phyloP scores from a whole-genome alignment of 2,329 filamentous ascomycete genomes.

The Parafenestella ontariensis region DNA sequence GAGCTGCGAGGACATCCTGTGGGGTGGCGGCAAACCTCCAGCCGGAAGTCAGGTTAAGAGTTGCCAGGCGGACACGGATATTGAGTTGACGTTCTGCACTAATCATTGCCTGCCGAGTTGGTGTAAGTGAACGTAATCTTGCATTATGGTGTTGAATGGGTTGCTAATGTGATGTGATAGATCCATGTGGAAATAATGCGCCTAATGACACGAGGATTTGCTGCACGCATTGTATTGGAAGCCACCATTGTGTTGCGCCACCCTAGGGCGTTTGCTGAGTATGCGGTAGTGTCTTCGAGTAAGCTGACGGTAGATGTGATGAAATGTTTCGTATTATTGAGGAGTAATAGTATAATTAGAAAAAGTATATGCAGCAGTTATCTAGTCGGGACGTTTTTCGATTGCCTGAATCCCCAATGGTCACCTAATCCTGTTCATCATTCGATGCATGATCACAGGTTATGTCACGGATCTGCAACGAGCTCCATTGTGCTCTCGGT shows the following conservation, averaged over 20 bases:
- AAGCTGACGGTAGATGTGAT: not conserved
- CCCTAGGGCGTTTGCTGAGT: not conserved
- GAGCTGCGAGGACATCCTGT: slow-evolving; percentile 32
- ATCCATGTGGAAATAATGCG: slow-evolving; percentile 27
- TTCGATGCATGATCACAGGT: too few species aligned
- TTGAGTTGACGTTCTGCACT: slow-evolving; percentile 39
- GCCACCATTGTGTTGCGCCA: slow-evolving; percentile 35
- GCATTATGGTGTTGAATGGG: not conserved
- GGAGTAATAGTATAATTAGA: too few species aligned
- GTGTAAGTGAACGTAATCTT: slow-evolving; percentile 27
- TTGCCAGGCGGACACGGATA: slow-evolving; percentile 28
- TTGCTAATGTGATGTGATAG: slow-evolving; percentile 2
- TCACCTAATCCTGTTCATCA: too few species aligned
- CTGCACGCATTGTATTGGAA: slow-evolving; percentile 40
- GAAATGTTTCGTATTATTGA: not conserved
- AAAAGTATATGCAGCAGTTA: too few species aligned
- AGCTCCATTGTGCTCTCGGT: too few species aligned
- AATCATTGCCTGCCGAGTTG: slow-evolving; percentile 40
- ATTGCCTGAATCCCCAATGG: too few species aligned
- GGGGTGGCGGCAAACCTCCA: slow-evolving; percentile 31
- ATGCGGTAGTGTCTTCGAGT: not conserved
- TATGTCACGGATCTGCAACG: too few species aligned
- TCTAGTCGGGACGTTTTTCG: too few species aligned
- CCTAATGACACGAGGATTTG: slow-evolving; percentile 27
- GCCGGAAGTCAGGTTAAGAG: slow-evolving; percentile 31